Base-by-base conservation (phyloP, 208 protist genomes). In the Leishmania lainsoni region DNA sequence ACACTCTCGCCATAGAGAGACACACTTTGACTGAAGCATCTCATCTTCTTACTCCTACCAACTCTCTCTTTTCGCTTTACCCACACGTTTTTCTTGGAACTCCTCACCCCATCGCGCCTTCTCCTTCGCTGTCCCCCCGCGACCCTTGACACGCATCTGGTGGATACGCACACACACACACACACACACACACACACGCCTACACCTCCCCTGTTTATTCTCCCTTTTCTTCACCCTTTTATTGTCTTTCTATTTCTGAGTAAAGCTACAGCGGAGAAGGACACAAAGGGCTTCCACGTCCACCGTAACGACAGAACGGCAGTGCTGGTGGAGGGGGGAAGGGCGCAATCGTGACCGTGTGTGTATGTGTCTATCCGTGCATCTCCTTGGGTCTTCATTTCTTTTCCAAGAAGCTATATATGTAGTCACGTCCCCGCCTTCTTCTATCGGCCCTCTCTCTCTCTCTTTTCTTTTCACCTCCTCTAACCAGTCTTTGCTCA, bases 131-230 rank as follows among this genome's bases (percentile, higher is more conserved):
- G 32, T 74, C 35, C 35, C 35, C n/a, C 52, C 69, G n/a, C 26
- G 69, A 42, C 10, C 45, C 35, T 29, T 51, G 49, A 74, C 45
- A 56, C 3, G 45, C 35, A 74, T 61, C 6, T 16, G 56, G 16
- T 4, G 5, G 22, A 29, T 32, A 35, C 32, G 5, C 61, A 65
- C 12, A 29, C 48, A 59, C 32, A 63, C 42, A 63, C 70, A 63
- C 61, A 66, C 45, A n/a, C 61, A 65, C 12, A 29, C 48, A 59
- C 32, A 63, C 42, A 63, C 70, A 63, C 61, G n/a, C n/a, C n/a
- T n/a, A 66, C 45, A 61, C 56, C 35, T 66, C 79, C 49, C 49
- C 8, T 65, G 22, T 83, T 80, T 70, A 68, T 3, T 79, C 75
- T 79, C 75, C 61, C 32, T 74, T 69, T 81, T 74, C 51, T 54